These are phyloP conservation scores for Boletus coccyginus DNA, from an alignment of 768 basidiomycete species.

Conservation along the genomic window DNA sequence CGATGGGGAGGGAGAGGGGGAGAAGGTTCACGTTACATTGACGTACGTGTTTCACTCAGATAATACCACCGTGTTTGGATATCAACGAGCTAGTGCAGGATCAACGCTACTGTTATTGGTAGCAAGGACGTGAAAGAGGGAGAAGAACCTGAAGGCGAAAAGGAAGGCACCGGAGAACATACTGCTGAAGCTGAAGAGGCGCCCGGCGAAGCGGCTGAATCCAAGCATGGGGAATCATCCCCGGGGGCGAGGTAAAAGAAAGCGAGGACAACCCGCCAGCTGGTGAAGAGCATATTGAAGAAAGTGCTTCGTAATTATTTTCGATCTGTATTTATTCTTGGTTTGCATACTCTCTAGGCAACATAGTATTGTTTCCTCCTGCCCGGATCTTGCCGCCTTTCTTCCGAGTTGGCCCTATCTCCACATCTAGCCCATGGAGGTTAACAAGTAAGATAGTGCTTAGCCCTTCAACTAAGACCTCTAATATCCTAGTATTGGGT, in stretches of 20 bases:
- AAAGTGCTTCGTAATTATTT: conserved; percentile 13
- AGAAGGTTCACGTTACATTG: conserved; percentile 71
- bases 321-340: conserved; percentile 6
- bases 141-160: conserved; percentile 34
- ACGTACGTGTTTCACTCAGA: conserved; percentile 47
- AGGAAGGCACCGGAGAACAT: conserved; percentile 21
- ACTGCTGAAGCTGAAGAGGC: conserved; percentile 32
- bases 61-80: background rate
- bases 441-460: background rate
- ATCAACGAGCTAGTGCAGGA: conserved; percentile 36
- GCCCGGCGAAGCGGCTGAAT: conserved; percentile 23
- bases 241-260: conserved; percentile 22
- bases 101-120: conserved; percentile 74
- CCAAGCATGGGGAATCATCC: conserved; percentile 24
- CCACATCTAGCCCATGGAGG: background rate
- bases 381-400: background rate
- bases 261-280: conserved; percentile 19
- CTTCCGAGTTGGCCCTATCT: background rate
- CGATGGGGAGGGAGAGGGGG: conserved; percentile 46
- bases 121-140: conserved; percentile 54
- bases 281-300: conserved; percentile 17
- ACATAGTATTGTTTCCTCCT: background rate
- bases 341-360: background rate
- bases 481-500: no score
- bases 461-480: no score